A percentile compares a stretch with the other conserved stretches of the same genome.
phyloP scores from a whole-genome alignment of 75 land plant species.

The Isoetes taiwanensis region DNA sequence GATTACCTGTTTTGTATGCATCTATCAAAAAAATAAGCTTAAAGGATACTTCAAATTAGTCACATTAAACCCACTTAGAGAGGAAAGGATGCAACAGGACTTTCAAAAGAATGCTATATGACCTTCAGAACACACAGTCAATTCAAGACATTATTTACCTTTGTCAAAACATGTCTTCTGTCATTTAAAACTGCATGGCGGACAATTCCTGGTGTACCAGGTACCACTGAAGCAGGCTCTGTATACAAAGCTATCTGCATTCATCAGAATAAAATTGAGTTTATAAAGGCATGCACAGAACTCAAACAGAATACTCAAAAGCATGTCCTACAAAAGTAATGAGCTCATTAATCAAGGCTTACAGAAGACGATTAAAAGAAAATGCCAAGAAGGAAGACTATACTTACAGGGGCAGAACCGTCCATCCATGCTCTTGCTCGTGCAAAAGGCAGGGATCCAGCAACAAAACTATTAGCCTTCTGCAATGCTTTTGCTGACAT shows the following conservation, averaged over 20 bases:
- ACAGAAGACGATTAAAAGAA: not conserved
- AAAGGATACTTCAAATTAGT: too few species aligned
- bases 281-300: not conserved
- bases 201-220: slow-evolving; percentile 72
- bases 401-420: slow-evolving; percentile 79
- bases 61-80: too few species aligned
- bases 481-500: slow-evolving; percentile 56
- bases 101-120: too few species aligned
- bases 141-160: slow-evolving; percentile 51
- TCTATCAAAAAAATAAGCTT: too few species aligned
- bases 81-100: too few species aligned
- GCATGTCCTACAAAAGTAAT: not conserved
- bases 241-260: slow-evolving; percentile 66
- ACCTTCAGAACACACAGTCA: too few species aligned
- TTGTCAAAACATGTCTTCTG: slow-evolving; percentile 83
- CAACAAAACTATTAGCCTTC: slow-evolving; percentile 82
- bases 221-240: slow-evolving; percentile 49
- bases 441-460: slow-evolving; percentile 84
- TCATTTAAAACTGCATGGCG: slow-evolving; percentile 86
- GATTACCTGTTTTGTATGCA: too few species aligned
- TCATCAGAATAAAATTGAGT: not conserved
- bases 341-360: not conserved
- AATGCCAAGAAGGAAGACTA: not conserved
- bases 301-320: not conserved
- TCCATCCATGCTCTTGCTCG: slow-evolving; percentile 86